Evolutionary conservation across 768 basidiomycete genomes (phyloP).

Genomic region (Grammothele lineata): DNA sequence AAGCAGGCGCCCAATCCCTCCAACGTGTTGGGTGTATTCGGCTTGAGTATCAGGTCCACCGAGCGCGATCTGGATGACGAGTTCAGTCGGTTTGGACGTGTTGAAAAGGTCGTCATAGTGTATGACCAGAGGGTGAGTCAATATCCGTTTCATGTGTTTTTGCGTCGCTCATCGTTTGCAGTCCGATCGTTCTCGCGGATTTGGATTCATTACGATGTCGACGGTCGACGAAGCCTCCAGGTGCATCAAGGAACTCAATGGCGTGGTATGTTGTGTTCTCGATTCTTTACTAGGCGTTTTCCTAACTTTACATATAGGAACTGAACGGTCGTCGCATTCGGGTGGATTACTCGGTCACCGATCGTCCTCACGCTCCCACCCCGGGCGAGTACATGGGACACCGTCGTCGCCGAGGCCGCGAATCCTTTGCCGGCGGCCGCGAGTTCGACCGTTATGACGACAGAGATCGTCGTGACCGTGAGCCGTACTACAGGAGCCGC

Average conservation of each 20-base stretch:
- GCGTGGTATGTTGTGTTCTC: constrained; percentile 56
- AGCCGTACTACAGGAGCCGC: constrained; percentile 37
- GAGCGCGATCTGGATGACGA: constrained; percentile 95
- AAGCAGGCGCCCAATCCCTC: constrained; percentile 84
- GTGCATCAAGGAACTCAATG: constrained; percentile 90
- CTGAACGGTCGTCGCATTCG: constrained; percentile 94
- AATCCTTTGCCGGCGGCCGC: constrained; percentile 30
- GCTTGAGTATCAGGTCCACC: constrained; percentile 90
- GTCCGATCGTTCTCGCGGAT: constrained; percentile 96
- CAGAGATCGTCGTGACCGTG: constrained; percentile 44
- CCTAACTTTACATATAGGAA: constrained; percentile 47
- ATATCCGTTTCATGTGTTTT: not conserved
- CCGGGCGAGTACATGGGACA: constrained; percentile 99
- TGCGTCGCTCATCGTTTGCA: constrained; percentile 25
- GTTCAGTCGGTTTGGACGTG: constrained; percentile 82
- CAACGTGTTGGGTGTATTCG: constrained; percentile 93
- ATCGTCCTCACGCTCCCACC: constrained; percentile 90
- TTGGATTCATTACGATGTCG: constrained; percentile 96
- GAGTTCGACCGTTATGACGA: constrained; percentile 41
- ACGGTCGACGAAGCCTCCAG: constrained; percentile 81
- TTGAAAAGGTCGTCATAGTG: constrained; percentile 94
- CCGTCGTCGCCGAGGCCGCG: constrained; percentile 51
- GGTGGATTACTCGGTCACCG: constrained; percentile 95
- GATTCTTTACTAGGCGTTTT: not conserved
- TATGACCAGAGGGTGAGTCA: constrained; percentile 89